A percentile compares a stretch with the other conserved stretches of the same genome.
These are phyloP conservation scores for Rhododendron kiyosumense DNA, from an alignment of 148 eudicot species.

Conservation along the genomic window DNA sequence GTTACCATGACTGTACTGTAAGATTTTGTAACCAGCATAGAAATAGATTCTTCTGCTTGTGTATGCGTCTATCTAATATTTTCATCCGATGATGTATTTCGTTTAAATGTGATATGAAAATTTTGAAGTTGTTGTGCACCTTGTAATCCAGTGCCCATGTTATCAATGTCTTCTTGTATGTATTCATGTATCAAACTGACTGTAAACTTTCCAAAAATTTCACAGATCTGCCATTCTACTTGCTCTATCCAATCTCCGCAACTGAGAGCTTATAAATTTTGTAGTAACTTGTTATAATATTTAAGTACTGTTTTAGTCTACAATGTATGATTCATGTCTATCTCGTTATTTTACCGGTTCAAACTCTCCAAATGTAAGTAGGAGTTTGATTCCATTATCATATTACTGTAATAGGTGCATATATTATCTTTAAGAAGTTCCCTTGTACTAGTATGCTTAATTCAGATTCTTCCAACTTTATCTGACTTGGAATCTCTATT, in stretches of 20 bases:
- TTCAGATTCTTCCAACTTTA: slow-evolving; percentile 3
- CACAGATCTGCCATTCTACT: not conserved
- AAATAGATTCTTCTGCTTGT: not conserved
- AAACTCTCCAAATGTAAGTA: not conserved
- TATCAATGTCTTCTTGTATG: not conserved
- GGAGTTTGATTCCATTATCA: not conserved
- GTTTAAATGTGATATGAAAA: not conserved
- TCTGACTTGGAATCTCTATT: slow-evolving; percentile 13
- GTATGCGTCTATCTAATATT: not conserved
- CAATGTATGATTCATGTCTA: not conserved
- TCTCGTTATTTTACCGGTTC: not conserved
- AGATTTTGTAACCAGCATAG: not conserved
- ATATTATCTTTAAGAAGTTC: not conserved
- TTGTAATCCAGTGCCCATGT: not conserved
- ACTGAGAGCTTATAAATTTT: not conserved
- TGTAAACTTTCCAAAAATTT: not conserved
- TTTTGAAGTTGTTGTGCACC: not conserved
- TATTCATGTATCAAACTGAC: not conserved
- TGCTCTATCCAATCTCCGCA: not conserved
- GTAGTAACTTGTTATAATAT: not conserved
- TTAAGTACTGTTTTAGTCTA: not conserved
- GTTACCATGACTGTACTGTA: not conserved
- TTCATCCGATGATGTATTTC: not conserved
- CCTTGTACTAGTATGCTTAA: not conserved
- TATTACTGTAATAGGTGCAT: not conserved